Conservation (phyloP, 495 filamentous ascomycete genomes). For the Immersiella caudata region DNA sequence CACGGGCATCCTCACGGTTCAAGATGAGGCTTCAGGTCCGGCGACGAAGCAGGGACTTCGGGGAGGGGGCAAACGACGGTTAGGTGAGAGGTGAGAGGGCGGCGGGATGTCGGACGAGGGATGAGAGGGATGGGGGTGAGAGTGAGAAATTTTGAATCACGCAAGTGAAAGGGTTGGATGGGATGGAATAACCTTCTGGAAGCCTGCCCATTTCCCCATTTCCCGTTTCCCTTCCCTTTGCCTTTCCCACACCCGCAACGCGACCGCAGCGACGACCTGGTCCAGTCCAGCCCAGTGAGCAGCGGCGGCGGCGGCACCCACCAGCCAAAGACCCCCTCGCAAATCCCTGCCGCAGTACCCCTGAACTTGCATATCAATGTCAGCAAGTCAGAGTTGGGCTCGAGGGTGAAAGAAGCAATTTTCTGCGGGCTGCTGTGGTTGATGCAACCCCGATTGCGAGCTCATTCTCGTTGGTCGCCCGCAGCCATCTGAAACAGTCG, state of each 20-base stretch:
- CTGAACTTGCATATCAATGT: background rate
- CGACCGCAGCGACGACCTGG: background rate
- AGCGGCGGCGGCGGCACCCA: background rate
- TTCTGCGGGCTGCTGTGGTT: conserved; percentile 6
- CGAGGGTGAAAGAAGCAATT: conserved; percentile 16
- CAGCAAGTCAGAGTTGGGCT: conserved; percentile 12
- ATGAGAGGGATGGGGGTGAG: conserved; percentile 2
- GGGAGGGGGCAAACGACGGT: background rate
- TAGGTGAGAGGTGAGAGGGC: background rate
- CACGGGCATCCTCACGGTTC: background rate
- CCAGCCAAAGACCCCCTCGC: background rate
- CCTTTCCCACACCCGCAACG: background rate
- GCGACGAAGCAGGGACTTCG: background rate
- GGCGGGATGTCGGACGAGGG: background rate
- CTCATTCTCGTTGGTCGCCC: conserved; percentile 18
- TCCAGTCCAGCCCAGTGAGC: background rate
- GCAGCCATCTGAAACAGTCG: conserved; percentile 17
- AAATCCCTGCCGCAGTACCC: conserved; percentile 4
- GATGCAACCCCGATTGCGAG: conserved; percentile 23
- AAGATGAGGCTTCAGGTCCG: background rate
- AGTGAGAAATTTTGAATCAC: background rate
- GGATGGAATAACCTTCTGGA: conserved; percentile 17
- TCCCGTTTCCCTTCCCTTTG: background rate
- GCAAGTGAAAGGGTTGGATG: conserved; percentile 6
- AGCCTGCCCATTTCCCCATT: conserved; percentile 4